These are phyloP conservation scores for Rehmannia glutinosa DNA, from an alignment of 257 asterid genomes.

Conservation along the genomic window DNA sequence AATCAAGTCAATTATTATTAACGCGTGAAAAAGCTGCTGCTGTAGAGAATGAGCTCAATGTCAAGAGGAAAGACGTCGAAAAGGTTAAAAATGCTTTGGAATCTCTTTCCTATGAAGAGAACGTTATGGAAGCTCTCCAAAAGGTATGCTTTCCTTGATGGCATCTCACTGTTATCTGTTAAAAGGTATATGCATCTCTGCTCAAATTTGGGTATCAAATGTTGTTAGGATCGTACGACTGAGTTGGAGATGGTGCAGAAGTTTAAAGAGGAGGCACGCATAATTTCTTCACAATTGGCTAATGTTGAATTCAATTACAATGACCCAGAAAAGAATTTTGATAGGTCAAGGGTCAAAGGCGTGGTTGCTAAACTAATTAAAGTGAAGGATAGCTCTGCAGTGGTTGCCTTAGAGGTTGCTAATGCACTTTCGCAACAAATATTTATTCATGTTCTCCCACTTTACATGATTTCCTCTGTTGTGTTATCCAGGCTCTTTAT, in stretches of 20 bases:
- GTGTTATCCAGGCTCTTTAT: constrained; percentile 16
- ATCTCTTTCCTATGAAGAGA: constrained; percentile 68
- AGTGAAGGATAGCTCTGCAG: constrained; percentile 82
- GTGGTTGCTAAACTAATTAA: constrained; percentile 90
- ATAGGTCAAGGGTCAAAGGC: constrained; percentile 89
- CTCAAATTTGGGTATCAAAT: constrained; percentile 20
- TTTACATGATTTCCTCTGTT: constrained; percentile 13
- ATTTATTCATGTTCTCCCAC: constrained; percentile 9
- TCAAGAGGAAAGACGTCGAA: constrained; percentile 61
- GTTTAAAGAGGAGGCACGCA: constrained; percentile 64
- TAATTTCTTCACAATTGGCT: constrained; percentile 67
- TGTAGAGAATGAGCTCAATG: constrained; percentile 61
- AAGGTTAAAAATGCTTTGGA: constrained; percentile 59
- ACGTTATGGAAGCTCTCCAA: constrained; percentile 81
- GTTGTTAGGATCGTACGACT: constrained; percentile 55
- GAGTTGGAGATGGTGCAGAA: constrained; percentile 80
- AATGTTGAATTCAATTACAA: constrained; percentile 71
- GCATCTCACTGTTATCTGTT: constrained; percentile 1
- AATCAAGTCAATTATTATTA: constrained; percentile 47
- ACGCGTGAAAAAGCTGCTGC: constrained; percentile 77
- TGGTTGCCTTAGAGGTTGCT: constrained; percentile 87
- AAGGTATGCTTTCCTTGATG: constrained; percentile 38
- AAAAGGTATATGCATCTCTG: constrained; percentile 3
- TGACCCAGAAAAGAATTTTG: constrained; percentile 77
- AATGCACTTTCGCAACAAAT: constrained; percentile 8